Percentiles rank a stretch among this genome's conserved stretches.
Evolutionary conservation across 2,329 filamentous ascomycete genomes (phyloP).

Genomic region (Fusarium sp.): DNA sequence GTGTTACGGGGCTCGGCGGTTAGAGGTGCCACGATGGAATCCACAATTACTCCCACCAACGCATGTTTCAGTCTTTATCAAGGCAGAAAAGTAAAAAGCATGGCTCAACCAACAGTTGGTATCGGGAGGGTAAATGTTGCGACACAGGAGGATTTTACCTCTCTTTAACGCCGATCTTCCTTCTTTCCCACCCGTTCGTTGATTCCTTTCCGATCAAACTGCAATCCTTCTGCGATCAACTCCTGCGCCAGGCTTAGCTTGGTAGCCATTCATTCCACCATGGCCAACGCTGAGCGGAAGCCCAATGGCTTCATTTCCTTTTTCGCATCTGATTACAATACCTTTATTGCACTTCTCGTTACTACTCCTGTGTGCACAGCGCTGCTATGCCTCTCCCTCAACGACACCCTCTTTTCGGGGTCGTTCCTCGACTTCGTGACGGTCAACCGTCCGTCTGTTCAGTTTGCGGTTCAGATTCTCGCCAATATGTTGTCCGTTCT

Average conservation of each 20-base stretch:
- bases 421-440: constrained; percentile 2
- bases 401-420: constrained; percentile 15
- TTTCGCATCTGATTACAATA: constrained; percentile 21
- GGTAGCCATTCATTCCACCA: background rate
- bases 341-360: constrained; percentile 16
- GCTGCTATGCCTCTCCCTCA: constrained; percentile 11
- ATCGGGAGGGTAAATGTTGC: no score
- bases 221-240: background rate
- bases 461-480: constrained; percentile 15
- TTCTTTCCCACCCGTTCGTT: no score
- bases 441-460: background rate
- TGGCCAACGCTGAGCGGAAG: background rate
- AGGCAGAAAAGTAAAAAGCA: no score
- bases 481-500: constrained; percentile 13
- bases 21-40: no score
- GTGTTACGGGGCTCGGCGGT: no score
- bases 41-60: no score
- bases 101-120: no score
- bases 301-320: constrained; percentile 8
- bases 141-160: no score
- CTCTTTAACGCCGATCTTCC: no score
- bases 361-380: constrained; percentile 14
- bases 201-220: no score
- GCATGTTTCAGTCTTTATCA: no score
- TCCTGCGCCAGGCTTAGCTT: constrained; percentile 5